These are phyloP conservation scores for Aquilaria sinensis DNA, from an alignment of 345 rosid genomes.

Conservation along the genomic window DNA sequence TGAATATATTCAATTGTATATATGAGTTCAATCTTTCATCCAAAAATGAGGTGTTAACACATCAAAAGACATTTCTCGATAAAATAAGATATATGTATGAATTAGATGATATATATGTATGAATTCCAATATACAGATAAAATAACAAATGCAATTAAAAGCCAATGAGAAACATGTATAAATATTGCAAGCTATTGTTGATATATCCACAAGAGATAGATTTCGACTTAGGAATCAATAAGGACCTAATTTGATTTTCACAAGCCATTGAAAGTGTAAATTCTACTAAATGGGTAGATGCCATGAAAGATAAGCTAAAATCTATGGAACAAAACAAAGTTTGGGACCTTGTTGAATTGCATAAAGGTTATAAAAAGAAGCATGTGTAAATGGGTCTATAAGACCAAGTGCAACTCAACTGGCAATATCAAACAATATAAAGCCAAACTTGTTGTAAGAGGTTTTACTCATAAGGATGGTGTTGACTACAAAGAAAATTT, in stretches of 20 bases:
- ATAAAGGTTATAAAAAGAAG: background rate
- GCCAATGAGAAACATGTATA: too few species aligned
- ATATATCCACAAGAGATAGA: too few species aligned
- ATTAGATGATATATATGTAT: too few species aligned
- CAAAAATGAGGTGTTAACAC: too few species aligned
- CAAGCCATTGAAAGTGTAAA: constrained; percentile 1
- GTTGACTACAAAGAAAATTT: constrained; percentile 3
- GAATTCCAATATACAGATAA: too few species aligned
- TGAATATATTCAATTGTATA: too few species aligned
- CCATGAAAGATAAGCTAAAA: constrained; percentile 9
- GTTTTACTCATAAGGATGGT: background rate
- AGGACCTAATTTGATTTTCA: background rate
- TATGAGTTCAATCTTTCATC: too few species aligned
- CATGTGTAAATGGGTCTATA: background rate
- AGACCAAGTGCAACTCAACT: background rate
- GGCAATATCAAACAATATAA: constrained; percentile 1
- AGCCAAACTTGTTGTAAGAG: background rate
- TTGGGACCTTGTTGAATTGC: background rate
- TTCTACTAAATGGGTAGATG: constrained; percentile 1
- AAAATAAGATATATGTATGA: too few species aligned
- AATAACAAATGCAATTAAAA: too few species aligned
- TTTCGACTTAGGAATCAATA: background rate
- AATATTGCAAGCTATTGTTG: too few species aligned
- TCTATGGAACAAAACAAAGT: background rate
- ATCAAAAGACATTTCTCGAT: too few species aligned